phyloP scores from a whole-genome alignment of 768 basidiomycete species.

The Inosperma sp. region DNA sequence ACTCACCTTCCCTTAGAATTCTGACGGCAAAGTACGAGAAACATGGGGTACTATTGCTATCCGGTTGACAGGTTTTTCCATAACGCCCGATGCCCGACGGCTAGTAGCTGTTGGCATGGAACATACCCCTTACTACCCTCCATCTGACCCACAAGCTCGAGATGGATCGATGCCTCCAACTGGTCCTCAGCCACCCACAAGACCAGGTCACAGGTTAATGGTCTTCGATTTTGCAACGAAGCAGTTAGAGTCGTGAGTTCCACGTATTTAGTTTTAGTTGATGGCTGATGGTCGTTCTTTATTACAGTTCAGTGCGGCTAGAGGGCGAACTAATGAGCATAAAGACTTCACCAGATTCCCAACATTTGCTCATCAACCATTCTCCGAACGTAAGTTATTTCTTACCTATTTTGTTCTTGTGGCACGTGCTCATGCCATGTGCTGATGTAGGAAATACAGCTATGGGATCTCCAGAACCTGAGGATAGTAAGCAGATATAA shows the following conservation, averaged over 20 bases:
- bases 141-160: constrained; percentile 29
- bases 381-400: constrained; percentile 68
- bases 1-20: constrained; percentile 45
- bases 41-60: constrained; percentile 68
- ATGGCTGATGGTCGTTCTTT: constrained; percentile 10
- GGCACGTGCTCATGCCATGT: constrained; percentile 7
- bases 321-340: constrained; percentile 86
- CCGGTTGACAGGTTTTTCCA: constrained; percentile 80
- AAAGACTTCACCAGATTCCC: constrained; percentile 80
- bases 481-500: constrained; percentile 74
- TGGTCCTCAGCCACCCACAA: constrained; percentile 28
- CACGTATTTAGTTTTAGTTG: constrained; percentile 1
- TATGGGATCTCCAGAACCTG: constrained; percentile 75
- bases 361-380: constrained; percentile 81
- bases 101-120: constrained; percentile 83
- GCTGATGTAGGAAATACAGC: constrained; percentile 70
- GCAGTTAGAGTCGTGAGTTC: constrained; percentile 61
- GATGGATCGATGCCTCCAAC: constrained; percentile 33
- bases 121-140: constrained; percentile 18
- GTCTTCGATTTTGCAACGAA: constrained; percentile 72
- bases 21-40: constrained; percentile 66
- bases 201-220: constrained; percentile 60
- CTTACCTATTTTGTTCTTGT: constrained; percentile 14
- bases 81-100: constrained; percentile 79
- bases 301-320: constrained; percentile 54